These are phyloP conservation scores for Chenopodium album DNA, from an alignment of 148 eudicot genomes.

Conservation along the genomic window DNA sequence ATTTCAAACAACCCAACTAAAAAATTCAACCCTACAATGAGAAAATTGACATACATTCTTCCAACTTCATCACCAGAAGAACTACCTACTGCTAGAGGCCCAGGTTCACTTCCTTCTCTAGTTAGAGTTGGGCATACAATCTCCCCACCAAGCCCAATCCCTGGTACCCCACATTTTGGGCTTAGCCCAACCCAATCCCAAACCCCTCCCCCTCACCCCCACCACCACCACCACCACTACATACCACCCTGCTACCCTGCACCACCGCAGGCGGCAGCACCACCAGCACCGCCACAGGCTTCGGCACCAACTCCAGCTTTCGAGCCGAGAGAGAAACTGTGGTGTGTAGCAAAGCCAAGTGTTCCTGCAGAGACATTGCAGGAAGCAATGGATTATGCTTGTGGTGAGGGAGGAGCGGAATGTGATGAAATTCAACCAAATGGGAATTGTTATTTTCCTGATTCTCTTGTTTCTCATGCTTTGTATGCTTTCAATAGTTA, in stretches of 20 bases:
- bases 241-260: constrained; percentile 30
- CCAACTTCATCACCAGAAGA: constrained; percentile 45
- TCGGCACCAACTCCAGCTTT: no score
- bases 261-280: constrained; percentile 2
- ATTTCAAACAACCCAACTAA: not conserved
- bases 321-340: constrained; percentile 30
- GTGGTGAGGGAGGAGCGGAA: constrained; percentile 83
- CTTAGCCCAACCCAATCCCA: constrained; percentile 36
- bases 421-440: constrained; percentile 62
- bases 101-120: constrained; percentile 65
- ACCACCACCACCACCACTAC: constrained; percentile 38
- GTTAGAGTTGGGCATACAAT: constrained; percentile 42
- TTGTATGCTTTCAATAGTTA: constrained; percentile 94
- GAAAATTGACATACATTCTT: constrained; percentile 45
- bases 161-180: constrained; percentile 33
- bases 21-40: constrained; percentile 34
- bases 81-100: constrained; percentile 34
- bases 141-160: constrained; percentile 35
- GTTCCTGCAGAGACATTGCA: constrained; percentile 84
- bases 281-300: no score
- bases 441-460: constrained; percentile 73
- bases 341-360: constrained; percentile 99
- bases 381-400: constrained; percentile 81
- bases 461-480: constrained; percentile 74
- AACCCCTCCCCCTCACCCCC: constrained; percentile 35